Evolutionary conservation across 306 rosid genomes (phyloP), one percentile per base, ranked within the genome.

Genomic region (Prosopis cineraria): DNA sequence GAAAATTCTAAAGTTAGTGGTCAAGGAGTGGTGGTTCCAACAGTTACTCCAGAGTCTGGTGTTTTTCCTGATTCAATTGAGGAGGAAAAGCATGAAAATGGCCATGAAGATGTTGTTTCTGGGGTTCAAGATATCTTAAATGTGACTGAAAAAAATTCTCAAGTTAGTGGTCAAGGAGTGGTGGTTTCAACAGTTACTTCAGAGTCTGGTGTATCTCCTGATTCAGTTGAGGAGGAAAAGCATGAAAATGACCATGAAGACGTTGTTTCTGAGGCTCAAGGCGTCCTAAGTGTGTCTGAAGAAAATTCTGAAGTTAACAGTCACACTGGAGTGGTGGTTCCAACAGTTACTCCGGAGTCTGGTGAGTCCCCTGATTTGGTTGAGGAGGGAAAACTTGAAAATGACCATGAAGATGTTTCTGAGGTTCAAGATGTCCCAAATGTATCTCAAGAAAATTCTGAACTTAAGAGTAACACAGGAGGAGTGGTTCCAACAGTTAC

Each of bases 171-270:
- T 72, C 63, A 7, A 66, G 81, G 29, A 73, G 55, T 24, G 73
- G 73, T 31, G 1, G 20, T 66, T 69, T 76, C 80, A 36, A 43
- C 78, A 6, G 70, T 62, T 74, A 41, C 76, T 70, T 27, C 74
- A 1, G 68, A 30, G 43, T 55, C 47, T 19, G 74, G 34, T 50
- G 40, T 17, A 45, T 20, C 70, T 72, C 78, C 59, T 40, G 85
- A 88, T 65, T 53, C 40, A 9, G 73, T 68, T 20, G 89, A 82
- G 70, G 78, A 72, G 24, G 79, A 69, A 63, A 48, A 52, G 22
- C 73, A 41, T 36, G 74, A 27, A 33, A 5, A 27, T 77, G 45
- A 5, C 19, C 20, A 58, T 59, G 47, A 75, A 73, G 81, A 55
- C 31, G 77, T 64, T 74, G 64, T 45, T 52, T 37, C 74, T 63